Base-by-base conservation (phyloP, 2,329 filamentous ascomycete genomes). In the Fusarium globosum region DNA sequence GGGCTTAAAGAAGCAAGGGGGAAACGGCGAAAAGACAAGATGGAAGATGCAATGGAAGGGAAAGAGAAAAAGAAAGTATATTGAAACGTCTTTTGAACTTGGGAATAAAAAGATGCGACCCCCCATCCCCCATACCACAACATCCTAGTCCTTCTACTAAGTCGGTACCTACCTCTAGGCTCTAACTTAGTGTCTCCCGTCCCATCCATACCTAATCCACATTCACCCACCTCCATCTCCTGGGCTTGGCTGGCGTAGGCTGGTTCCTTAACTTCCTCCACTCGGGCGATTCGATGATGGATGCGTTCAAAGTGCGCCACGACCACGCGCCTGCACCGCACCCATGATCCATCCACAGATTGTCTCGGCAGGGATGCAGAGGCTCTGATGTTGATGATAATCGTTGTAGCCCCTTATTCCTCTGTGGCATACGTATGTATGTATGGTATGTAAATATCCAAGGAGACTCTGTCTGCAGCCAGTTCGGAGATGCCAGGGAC, bases 261-360 rank as follows among this genome's bases (percentile, higher is more conserved):
- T 45, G 21, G 20, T 49, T 69, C 59, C 28, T 69, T 69, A 30
- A 30, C 30, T 30, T 30, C 30, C 30, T 30, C 65, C 67, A 65
- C 67, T 69, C 36, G 65, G 65, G 41, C 69, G 56, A 72, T 72
- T 73, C 65, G 21, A 72, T 58, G 36, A 48, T 65, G 67, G 59
- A 56, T 59, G 66, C 42, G 46, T 65, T 70, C 60, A 55, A 73
- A 72, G 53, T 68, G 53, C 70, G 70, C 70, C 70, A 73, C 69
- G 57, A 62, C 70, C 70, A 73, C 69, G 57, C 58, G 63, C 53
- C 56, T 53, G 39, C 52, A 62, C 38, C 42, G 36, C 39, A 59
- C 35, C 71, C 60, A 62, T 59, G 49, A 57, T 43, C 64, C 49
- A 56, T 46, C 41, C 30, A 51, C 41, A 28, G 41, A 28, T 49